Conservation (phyloP, 768 basidiomycete genomes). For the Termitomyces heimii region DNA sequence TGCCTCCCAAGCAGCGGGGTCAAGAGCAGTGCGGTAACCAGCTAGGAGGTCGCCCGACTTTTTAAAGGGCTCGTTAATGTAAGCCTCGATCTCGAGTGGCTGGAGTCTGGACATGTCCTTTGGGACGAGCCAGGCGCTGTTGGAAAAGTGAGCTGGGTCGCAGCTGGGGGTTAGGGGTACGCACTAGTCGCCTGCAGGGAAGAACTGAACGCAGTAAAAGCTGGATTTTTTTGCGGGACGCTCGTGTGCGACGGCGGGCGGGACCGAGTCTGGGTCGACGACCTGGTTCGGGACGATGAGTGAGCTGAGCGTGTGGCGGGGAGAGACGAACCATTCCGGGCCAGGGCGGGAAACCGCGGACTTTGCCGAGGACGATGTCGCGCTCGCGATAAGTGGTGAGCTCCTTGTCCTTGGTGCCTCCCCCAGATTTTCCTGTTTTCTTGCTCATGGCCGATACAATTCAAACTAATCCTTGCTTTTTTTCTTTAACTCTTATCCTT, state of each 20-base stretch:
- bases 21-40: constrained; percentile 67
- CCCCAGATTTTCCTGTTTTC: constrained; percentile 33
- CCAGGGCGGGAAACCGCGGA: constrained; percentile 95
- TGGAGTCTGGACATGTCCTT: constrained; percentile 81
- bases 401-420: constrained; percentile 13
- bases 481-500: too few species aligned
- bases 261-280: constrained; percentile 66
- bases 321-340: constrained; percentile 77
- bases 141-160: too few species aligned
- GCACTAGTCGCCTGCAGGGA: constrained; percentile 91
- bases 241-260: constrained; percentile 55
- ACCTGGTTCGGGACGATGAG: constrained; percentile 43
- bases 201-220: constrained; percentile 76
- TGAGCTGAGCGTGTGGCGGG: not conserved
- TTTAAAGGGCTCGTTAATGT: constrained; percentile 73
- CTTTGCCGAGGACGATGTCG: constrained; percentile 87
- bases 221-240: constrained; percentile 72
- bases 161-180: constrained; percentile 27
- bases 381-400: constrained; percentile 55
- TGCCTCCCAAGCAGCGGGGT: constrained; percentile 56
- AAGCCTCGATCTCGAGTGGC: constrained; percentile 77
- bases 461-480: not conserved
- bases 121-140: constrained; percentile 77
- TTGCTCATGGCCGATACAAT: constrained; percentile 36
- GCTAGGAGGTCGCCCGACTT: constrained; percentile 67